Conservation (phyloP, 108 stramenopile species). For the Skeletonema grethae region DNA sequence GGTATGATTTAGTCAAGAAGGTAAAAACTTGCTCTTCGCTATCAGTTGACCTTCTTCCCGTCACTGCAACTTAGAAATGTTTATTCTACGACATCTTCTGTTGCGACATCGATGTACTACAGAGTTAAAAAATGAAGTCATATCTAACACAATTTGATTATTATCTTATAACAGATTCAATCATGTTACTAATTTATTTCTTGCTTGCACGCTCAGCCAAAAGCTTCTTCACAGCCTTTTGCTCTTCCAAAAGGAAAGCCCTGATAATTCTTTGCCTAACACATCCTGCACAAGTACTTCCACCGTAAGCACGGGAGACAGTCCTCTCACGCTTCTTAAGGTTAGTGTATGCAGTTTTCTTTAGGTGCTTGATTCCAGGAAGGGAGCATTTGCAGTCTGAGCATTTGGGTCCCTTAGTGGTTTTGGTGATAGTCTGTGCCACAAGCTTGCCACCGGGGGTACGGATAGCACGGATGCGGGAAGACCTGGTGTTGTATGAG, state of each 20-base stretch:
- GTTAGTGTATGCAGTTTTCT: constrained; percentile 61
- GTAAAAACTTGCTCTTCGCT: too few species aligned
- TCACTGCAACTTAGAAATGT: too few species aligned
- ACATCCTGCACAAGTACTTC: constrained; percentile 86
- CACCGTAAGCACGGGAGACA: constrained; percentile 98
- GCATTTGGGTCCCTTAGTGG: constrained; percentile 90
- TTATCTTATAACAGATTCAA: constrained; percentile 27
- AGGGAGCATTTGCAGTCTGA: constrained; percentile 87
- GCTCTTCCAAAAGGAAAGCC: constrained; percentile 99
- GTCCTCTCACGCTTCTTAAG: constrained; percentile 96
- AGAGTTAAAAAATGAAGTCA: background rate
- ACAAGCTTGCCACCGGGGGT: constrained; percentile 94
- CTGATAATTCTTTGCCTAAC: constrained; percentile 94
- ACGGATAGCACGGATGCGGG: constrained; percentile 75
- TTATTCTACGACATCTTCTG: too few species aligned
- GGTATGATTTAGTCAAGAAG: too few species aligned
- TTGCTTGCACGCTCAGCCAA: constrained; percentile 84
- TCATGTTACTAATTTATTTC: constrained; percentile 42
- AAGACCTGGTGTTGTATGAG: constrained; percentile 91
- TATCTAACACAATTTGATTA: constrained; percentile 55
- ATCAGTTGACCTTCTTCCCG: too few species aligned
- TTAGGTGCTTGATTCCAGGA: constrained; percentile 91
- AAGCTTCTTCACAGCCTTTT: constrained; percentile 99
- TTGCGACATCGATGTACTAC: too few species aligned
- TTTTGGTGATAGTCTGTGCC: constrained; percentile 91